Base-by-base conservation (phyloP, 768 basidiomycete genomes). In the Hydnum rufescens region DNA sequence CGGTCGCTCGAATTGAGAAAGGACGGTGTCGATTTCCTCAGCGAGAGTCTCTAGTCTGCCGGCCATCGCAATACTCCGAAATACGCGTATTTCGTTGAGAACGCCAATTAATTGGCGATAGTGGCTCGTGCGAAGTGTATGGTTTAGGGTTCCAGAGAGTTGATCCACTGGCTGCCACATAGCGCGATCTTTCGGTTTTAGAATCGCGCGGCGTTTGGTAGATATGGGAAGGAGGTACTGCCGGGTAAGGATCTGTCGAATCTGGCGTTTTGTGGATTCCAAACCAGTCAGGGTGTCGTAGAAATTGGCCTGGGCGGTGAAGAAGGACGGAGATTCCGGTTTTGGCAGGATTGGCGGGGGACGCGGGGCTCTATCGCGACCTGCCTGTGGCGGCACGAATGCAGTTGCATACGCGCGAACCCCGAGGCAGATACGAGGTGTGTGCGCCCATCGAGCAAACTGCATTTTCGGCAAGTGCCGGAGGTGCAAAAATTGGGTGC, bases 171-270 rank as follows among this genome's bases (percentile, higher is more conserved):
- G 69, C 57, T 79, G 77, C 87, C 86, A 93, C 13, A 47, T 16
- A 13, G 8, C 26, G 25, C 44, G 44, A 26, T 47, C 8, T 5
- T 70, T 71, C 2, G 78, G 70, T 3, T 71, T 67, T 5, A 77
- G 74, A 26, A 87, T 64, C 32, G 72, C 69, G 26, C 71, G 71
- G 43, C 78, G 76, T 61, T 78, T 82, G 6, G 68, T 67, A 4
- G 90, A 88, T 42, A 92, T 74, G 18, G 90, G 89, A 23, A 82
- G 71, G 30, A 93, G 76, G 57, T 84, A 74, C 31, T 78, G 67
- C 18, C 68, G 62, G 48, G 74, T 75, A 23, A 93, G 74, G 2
- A 75, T 72, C 2, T 63, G 62, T n/a, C 77, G 75, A 3, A 78
- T 67, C 42, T 71, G 66, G 28, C 69, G 62, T 29, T 83, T 70